Conservation (phyloP, 176 grass and related monocot genomes). For the Musa beccarii region DNA sequence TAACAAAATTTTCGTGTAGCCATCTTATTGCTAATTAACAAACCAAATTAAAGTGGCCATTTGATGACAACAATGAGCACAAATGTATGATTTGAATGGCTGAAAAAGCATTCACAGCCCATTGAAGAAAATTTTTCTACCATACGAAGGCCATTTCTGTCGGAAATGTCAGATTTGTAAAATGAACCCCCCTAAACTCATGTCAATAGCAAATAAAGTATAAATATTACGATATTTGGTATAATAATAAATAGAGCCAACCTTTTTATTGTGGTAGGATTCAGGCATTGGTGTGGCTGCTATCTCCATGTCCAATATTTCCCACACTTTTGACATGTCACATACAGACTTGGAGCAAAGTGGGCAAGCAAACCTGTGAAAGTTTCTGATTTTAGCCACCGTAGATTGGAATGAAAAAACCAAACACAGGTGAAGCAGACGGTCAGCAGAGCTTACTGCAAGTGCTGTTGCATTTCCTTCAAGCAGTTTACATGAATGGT, state of each 20-base stretch:
- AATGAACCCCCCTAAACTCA: not conserved
- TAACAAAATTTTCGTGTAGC: not conserved
- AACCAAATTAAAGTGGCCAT: not conserved
- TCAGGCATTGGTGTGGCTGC: slow-evolving; percentile 50
- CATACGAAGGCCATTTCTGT: too few species aligned
- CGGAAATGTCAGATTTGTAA: too few species aligned
- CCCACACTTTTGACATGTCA: slow-evolving; percentile 96
- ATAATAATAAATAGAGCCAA: slow-evolving; percentile 1
- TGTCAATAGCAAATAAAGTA: not conserved
- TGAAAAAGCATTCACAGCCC: too few species aligned
- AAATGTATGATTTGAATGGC: not conserved
- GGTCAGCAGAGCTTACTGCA: slow-evolving; percentile 38
- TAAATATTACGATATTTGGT: not conserved
- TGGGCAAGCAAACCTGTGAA: slow-evolving; percentile 67
- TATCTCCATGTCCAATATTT: slow-evolving; percentile 66
- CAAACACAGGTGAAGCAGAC: not conserved
- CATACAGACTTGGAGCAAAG: slow-evolving; percentile 94
- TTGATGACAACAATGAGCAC: not conserved
- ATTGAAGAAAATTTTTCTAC: too few species aligned
- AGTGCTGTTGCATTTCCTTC: slow-evolving; percentile 89
- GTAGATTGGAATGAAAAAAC: not conserved
- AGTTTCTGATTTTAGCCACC: not conserved
- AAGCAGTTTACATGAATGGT: slow-evolving; percentile 80
- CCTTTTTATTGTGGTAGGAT: slow-evolving; percentile 59
- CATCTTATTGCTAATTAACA: not conserved